Evolutionary conservation across 352 stramenopile genomes (phyloP).

Genomic region (Pythium phragmitis): DNA sequence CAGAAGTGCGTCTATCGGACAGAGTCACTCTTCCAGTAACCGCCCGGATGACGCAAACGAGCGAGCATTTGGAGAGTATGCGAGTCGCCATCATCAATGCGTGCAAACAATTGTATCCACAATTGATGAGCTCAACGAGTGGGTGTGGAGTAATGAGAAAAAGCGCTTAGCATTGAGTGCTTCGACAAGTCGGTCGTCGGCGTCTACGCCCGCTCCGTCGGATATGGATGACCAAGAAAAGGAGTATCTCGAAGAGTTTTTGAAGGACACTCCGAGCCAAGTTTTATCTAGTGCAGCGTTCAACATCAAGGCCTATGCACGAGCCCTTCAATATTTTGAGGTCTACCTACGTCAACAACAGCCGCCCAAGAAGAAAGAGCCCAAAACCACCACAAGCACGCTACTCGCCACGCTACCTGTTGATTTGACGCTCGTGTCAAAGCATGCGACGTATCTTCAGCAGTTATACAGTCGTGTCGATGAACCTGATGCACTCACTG

Average conservation of each 20-base stretch:
- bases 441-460: conserved; percentile 39
- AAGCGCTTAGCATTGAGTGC: conserved; percentile 64
- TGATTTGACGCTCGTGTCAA: conserved; percentile 29
- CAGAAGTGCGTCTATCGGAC: conserved; percentile 7
- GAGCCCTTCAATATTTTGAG: conserved; percentile 49
- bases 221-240: conserved; percentile 46
- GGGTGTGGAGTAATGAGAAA: conserved; percentile 85
- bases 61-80: conserved; percentile 48
- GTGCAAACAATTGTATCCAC: conserved; percentile 84
- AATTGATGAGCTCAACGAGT: conserved; percentile 87
- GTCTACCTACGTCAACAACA: conserved; percentile 39
- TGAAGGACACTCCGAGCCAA: conserved; percentile 43
- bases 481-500: conserved; percentile 40
- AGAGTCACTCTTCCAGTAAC: background rate
- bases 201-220: conserved; percentile 19
- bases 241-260: conserved; percentile 43
- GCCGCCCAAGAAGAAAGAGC: conserved; percentile 17
- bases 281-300: conserved; percentile 38
- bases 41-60: conserved; percentile 20
- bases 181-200: conserved; percentile 16
- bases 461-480: conserved; percentile 41
- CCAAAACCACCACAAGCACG: conserved; percentile 14
- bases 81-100: conserved; percentile 82
- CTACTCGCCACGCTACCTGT: conserved; percentile 27
- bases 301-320: conserved; percentile 41